phyloP scores from a whole-genome alignment of 2,329 filamentous ascomycete genomes.

The Penicillium palitans region DNA sequence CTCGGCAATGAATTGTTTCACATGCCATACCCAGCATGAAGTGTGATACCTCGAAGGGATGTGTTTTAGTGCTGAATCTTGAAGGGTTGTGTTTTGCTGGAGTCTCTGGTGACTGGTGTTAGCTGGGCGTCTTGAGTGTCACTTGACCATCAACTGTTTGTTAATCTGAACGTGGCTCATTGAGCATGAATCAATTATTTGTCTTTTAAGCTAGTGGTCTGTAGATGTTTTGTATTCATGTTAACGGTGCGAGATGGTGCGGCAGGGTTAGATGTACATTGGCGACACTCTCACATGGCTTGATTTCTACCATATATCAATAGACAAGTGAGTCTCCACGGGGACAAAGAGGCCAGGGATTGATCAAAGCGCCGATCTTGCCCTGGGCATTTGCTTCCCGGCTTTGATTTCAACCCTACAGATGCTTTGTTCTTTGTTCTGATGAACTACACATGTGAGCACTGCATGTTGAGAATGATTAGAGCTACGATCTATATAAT shows the following conservation, averaged over 20 bases:
- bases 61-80: neutral
- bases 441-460: neutral
- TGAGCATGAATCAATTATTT: neutral
- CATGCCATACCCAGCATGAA: too few relatives aligned
- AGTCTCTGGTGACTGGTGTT: neutral
- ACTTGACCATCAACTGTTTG: neutral
- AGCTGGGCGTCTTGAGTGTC: neutral
- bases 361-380: neutral
- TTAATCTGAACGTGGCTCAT: neutral
- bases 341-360: neutral
- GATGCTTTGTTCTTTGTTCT: neutral
- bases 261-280: neutral
- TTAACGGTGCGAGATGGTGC: neutral
- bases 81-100: neutral
- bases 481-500: too few relatives aligned
- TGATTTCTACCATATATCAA: neutral
- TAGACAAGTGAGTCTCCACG: too few relatives aligned
- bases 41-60: neutral
- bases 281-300: neutral
- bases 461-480: too few relatives aligned
- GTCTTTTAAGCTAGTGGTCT: neutral
- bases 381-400: neutral
- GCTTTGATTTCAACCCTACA: neutral
- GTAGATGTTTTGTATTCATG: neutral
- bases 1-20: neutral